phyloP scores from a whole-genome alignment of 345 rosid species.

The Lumnitzera racemosa region DNA sequence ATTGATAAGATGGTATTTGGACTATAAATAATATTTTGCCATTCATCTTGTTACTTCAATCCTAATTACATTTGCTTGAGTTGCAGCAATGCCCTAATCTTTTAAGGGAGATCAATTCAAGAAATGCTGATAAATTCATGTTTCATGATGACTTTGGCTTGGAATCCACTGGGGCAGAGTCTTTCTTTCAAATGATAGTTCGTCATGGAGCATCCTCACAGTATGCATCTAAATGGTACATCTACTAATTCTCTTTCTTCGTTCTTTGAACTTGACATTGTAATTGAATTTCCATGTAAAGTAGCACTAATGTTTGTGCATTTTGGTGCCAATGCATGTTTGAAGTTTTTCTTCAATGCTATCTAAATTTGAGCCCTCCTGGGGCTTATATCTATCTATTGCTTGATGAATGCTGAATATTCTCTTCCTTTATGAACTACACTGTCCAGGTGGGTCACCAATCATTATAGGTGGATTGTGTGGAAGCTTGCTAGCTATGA shows the following conservation, averaged over 20 bases:
- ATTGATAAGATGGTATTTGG: conserved; percentile 39
- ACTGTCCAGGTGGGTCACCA: conserved; percentile 67
- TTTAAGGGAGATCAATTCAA: conserved; percentile 37
- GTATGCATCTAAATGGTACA: conserved; percentile 59
- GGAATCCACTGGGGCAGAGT: conserved; percentile 45
- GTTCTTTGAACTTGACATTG: not conserved
- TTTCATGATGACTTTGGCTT: conserved; percentile 51
- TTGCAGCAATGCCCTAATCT: conserved; percentile 31
- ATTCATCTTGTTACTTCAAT: conserved; percentile 10
- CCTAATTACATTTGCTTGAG: conserved; percentile 22
- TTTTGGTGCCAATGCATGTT: too few relatives aligned
- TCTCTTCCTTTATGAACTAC: not conserved
- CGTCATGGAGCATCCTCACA: conserved; percentile 66
- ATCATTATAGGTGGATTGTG: conserved; percentile 91
- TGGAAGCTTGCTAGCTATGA: conserved; percentile 93
- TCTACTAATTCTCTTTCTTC: conserved; percentile 11
- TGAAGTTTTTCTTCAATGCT: not conserved
- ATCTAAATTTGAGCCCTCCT: not conserved
- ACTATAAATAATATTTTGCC: not conserved
- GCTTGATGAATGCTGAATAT: conserved; percentile 1
- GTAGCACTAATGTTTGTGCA: not conserved
- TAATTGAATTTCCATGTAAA: conserved; percentile 1
- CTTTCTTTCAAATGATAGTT: conserved; percentile 43
- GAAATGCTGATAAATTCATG: conserved; percentile 46
- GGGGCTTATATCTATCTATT: not conserved